Conservation (phyloP, 495 filamentous ascomycete genomes). For the Neurospora intermedia region DNA sequence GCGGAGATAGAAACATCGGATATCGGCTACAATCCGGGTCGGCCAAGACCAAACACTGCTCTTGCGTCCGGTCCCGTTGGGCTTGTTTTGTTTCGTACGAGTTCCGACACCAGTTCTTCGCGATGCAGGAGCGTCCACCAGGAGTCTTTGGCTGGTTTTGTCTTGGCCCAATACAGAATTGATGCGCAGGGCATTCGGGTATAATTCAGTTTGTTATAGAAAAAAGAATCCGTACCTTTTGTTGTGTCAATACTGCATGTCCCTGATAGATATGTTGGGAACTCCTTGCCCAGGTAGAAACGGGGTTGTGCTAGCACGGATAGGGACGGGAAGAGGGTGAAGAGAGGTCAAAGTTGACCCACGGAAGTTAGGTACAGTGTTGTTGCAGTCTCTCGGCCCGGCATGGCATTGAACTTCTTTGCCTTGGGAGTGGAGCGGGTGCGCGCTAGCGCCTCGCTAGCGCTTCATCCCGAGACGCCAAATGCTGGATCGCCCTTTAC, state of each 20-base stretch:
- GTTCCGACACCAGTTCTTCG: neutral
- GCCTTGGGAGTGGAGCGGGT: neutral
- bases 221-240: neutral
- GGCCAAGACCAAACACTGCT: neutral
- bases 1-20: neutral
- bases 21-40: neutral
- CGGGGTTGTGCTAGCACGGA: neutral
- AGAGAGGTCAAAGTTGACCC: neutral
- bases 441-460: conserved; percentile 18
- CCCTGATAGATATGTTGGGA: neutral
- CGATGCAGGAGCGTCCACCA: neutral
- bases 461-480: conserved; percentile 28
- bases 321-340: neutral
- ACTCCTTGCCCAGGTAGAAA: neutral
- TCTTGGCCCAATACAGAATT: neutral
- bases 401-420: neutral
- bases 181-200: neutral
- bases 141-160: neutral
- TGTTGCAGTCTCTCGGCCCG: neutral
- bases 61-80: neutral
- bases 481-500: conserved; percentile 19
- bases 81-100: neutral
- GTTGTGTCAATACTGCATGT: neutral
- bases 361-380: neutral
- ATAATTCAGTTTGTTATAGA: neutral